Base-by-base conservation (phyloP, 805 yeast genomes). In the Wickerhamomyces subpelliculosus region DNA sequence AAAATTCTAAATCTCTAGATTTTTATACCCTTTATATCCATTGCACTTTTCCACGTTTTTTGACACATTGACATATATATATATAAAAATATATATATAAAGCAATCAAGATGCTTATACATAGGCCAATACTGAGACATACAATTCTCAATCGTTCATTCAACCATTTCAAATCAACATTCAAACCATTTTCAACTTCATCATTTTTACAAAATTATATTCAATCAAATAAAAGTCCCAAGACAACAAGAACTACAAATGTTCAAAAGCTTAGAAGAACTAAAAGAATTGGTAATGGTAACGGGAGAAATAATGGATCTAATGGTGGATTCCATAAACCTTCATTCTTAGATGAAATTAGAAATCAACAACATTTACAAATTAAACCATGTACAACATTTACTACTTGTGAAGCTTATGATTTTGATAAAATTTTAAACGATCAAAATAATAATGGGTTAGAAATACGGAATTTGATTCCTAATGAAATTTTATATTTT, bases 391-490 rank as follows among this genome's bases (percentile, higher is more conserved):
- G 85, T 39, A 79, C 85, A 0, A 73, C 89, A 1, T 71, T 80
- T 4, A 82, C 95, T 1, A 69, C 79, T 0, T 80, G 88, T 44
- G 96, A 88, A 48, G 54, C 65, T 7, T 85, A 85, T 45, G 78
- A 85, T 52, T 63, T 88, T 32, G 58, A 61, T 0, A 58, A 58
- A 35, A 74, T 57, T 17, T 40, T 60, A n/a, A 45, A 40, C 12
- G 31, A 40, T n/a, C 56, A 62, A 4, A 57, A 64, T 6, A n/a
- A n/a, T n/a, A 25, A 25, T 25, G 27, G 27, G 4, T 48, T 75
- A 21, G 60, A 61, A 13, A 48, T 55, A 1, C 48, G 48, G n/a
- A 72, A 68, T 5, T 54, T 81, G n/a, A 69, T 81, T 2, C 81
- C 84, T 1, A 78, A 77, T 27, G 93, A 84, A 53, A 85, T 84